Base-by-base conservation (phyloP, 176 grass and related monocot species). In the Chloris gayana region DNA sequence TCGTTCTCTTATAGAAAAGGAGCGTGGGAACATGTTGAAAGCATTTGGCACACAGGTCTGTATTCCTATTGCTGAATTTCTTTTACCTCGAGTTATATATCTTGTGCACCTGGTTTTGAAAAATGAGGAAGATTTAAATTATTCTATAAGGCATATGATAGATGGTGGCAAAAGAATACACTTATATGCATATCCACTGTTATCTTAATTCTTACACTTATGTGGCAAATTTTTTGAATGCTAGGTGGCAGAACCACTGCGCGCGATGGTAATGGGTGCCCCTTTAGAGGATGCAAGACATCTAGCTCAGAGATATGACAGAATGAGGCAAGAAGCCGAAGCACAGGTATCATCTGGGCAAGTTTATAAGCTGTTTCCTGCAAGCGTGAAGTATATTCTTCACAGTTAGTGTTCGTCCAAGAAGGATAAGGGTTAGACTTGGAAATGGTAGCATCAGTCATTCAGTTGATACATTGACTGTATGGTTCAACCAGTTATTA, bases 201-300 rank as follows among this genome's bases (percentile, higher is more conserved):
- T 80, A 74, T 75, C 68, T 69, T 22, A 0, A 3, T 61, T 80
- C 51, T 75, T 68, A 64, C 61, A 79, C 19, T 53, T 44, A 25
- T 29, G 4, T 68, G 32, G 25, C 50, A 34, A 70, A 34, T 75
- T 49, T 80, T 12, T 64, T 84, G 61, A 80, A 78, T 84, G n/a
- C 27, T 89, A 98, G 95, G 90, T 95, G 56, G 95, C 90, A 17
- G 95, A 98, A 82, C 95, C 95, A 11, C 62, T 98, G 54, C 79
- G 95, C 65, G 95, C 95, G 85, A 94, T 98, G 95, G 95, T 98
- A 64, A 92, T 91, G 81, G 95, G 95, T 67, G 90, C 90, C 37
- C 92, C 90, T 61, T 87, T 98, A 78, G 95, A 98, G 75, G 95
- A 98, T 89, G 95, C 95, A 75, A 89, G 92, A 63, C 95, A 98